These are phyloP conservation scores for Lachnum nothofagi DNA, from an alignment of 2,329 filamentous ascomycete species.

Conservation along the genomic window DNA sequence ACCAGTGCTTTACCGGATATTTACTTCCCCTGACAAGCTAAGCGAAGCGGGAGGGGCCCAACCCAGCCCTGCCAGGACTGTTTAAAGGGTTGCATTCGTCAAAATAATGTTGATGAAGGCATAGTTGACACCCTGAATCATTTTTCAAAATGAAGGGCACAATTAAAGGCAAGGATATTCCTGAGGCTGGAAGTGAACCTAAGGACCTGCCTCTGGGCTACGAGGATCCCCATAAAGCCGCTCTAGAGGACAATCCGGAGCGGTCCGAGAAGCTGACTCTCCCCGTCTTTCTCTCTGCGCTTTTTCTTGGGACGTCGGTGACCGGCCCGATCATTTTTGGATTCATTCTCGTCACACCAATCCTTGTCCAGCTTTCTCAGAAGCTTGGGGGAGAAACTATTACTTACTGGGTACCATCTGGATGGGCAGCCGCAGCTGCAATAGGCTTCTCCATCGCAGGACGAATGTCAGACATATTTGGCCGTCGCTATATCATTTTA, in stretches of 20 bases:
- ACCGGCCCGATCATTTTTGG: conserved; percentile 21
- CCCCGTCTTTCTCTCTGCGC: conserved; percentile 13
- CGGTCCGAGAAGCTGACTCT: conserved; percentile 16
- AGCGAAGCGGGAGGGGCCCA: too few species aligned
- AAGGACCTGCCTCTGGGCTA: conserved; percentile 9
- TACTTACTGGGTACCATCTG: conserved; percentile 16
- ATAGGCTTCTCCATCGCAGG: conserved; percentile 40
- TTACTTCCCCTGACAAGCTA: too few species aligned
- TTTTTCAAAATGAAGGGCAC: conserved; percentile 10
- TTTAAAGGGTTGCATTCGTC: too few species aligned
- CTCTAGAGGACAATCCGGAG: conserved; percentile 16
- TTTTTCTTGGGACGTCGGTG: conserved; percentile 19
- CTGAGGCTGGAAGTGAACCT: conserved; percentile 4
- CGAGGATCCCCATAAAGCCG: conserved; percentile 17
- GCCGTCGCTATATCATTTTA: conserved; percentile 39
- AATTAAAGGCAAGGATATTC: not conserved
- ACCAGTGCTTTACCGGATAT: too few species aligned
- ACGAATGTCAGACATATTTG: conserved; percentile 40
- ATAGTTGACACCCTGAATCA: too few species aligned
- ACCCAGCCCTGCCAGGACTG: too few species aligned
- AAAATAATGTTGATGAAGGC: too few species aligned
- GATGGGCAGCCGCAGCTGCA: conserved; percentile 36
- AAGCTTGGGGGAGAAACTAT: conserved; percentile 18
- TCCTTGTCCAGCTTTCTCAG: conserved; percentile 24
- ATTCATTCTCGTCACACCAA: conserved; percentile 25